Evolutionary conservation across 2,329 filamentous ascomycete species (phyloP), one percentile per base, ranked within the genome.

Genomic region (Chrysosporium queenslandicum): DNA sequence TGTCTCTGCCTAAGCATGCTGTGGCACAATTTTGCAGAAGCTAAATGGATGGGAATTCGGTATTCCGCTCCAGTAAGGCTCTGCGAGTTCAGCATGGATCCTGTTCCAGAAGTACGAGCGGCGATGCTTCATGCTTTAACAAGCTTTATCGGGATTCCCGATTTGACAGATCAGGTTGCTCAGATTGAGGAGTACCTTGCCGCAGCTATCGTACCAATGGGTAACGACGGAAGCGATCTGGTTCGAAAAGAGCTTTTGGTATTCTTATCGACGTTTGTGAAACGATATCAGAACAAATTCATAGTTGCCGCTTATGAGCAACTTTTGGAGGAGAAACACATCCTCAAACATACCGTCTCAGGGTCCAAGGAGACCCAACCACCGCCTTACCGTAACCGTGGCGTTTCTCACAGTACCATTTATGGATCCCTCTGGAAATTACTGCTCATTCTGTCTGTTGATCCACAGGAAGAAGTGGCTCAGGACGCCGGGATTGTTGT

Each of bases 381-480:
- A 30, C 49, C 55, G 12, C 50, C 56, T 21, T 52, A 55, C 40
- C 57, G 58, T 16, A 56, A 77, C 2, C 77, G 80, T 41, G 78
- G 80, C 0, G 68, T 87, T 9, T 88, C 90, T 11, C 83, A 87
- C 58, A 92, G 94, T 63, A 95, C 89, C 0, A 86, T 95, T 16
- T 96, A 94, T 66, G 85, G 90, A 27, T 86, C 90, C 0, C 85
- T 94, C 56, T 98, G 92, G 92, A 92, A 94, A 66, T 87, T 96
- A 62, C 77, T 94, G 40, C 74, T 96, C 54, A 87, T 94, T 56
- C 77, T 97, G 67, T 91, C 88, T 41, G 87, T 94, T 16, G 92
- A 98, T 64, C 91, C 92, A 37, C 90, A 96, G 64, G 89, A 91
- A 1, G 91, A 97, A 64, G 87, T 97, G 30, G 86, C 94, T 57